These are phyloP conservation scores for Chionographis japonica DNA, from an alignment of 106 monocot genomes.

Conservation along the genomic window DNA sequence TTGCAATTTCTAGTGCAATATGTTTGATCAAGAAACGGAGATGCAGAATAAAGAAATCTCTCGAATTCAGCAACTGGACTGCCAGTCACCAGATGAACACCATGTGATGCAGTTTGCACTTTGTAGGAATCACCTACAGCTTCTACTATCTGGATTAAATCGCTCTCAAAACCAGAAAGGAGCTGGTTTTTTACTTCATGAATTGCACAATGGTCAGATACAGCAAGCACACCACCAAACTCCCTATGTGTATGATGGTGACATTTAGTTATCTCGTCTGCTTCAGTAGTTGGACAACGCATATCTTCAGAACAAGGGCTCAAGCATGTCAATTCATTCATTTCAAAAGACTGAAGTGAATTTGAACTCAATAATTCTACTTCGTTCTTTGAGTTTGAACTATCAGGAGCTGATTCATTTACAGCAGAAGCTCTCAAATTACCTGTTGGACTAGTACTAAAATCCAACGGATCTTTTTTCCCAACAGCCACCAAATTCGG, in stretches of 20 bases:
- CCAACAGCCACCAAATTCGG: constrained; percentile 30
- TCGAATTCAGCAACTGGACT: constrained; percentile 33
- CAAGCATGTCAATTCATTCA: not conserved
- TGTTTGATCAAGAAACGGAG: constrained; percentile 23
- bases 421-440: no score
- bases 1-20: constrained; percentile 5
- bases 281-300: constrained; percentile 2
- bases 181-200: not conserved
- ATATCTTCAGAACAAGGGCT: not conserved
- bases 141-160: constrained; percentile 18
- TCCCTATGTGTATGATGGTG: not conserved
- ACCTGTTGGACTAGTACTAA: not conserved
- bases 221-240: not conserved
- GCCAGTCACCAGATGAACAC: constrained; percentile 5
- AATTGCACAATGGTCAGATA: not conserved
- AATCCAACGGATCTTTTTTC: not conserved
- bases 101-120: constrained; percentile 22
- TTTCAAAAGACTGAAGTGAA: not conserved
- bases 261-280: not conserved
- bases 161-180: constrained; percentile 6
- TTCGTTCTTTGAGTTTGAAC: not conserved
- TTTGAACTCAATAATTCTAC: not conserved
- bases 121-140: constrained; percentile 23
- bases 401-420: not conserved
- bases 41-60: constrained; percentile 25